Evolutionary conservation across 2,329 filamentous ascomycete species (phyloP).

Genomic region (Xenoacremonium recifei): DNA sequence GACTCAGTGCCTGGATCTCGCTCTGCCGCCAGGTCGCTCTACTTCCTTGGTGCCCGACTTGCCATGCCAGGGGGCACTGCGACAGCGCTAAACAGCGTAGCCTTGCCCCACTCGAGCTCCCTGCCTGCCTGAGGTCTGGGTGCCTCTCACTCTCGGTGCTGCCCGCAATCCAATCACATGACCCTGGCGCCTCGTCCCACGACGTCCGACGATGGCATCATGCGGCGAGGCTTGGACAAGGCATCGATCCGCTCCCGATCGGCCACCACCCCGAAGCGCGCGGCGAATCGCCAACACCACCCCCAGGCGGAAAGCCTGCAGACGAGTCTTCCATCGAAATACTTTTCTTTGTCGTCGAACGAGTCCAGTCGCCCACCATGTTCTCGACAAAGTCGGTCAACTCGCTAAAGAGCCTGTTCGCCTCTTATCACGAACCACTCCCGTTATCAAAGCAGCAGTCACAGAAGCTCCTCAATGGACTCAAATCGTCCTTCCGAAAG

Average conservation of each 20-base stretch:
- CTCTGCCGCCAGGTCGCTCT: constrained; percentile 15
- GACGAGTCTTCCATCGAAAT: no score
- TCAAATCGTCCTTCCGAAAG: constrained; percentile 57
- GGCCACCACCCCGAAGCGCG: no score
- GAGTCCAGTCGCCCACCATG: constrained; percentile 26
- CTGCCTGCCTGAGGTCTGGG: constrained; percentile 13
- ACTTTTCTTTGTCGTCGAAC: constrained; percentile 33
- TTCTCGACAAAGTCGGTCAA: constrained; percentile 37
- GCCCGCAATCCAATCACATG: constrained; percentile 25
- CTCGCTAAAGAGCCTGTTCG: constrained; percentile 39
- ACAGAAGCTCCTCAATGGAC: constrained; percentile 52
- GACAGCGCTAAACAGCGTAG: constrained; percentile 15
- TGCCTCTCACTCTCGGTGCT: constrained; percentile 4
- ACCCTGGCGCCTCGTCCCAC: constrained; percentile 14
- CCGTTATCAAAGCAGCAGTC: constrained; percentile 50
- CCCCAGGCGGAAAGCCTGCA: no score
- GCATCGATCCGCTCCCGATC: background rate
- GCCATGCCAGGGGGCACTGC: constrained; percentile 13
- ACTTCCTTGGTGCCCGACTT: constrained; percentile 18
- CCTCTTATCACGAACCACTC: constrained; percentile 49
- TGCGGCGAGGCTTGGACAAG: constrained; percentile 8
- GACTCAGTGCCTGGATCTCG: constrained; percentile 8
- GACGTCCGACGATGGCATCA: constrained; percentile 27
- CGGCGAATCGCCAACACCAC: no score
- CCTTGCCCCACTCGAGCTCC: constrained; percentile 25